A percentile compares a stretch with the other conserved stretches of the same genome.
These are phyloP conservation scores for Auxenochlorella pyrenoidosa DNA, from an alignment of 139 green algal genomes.

Conservation along the genomic window DNA sequence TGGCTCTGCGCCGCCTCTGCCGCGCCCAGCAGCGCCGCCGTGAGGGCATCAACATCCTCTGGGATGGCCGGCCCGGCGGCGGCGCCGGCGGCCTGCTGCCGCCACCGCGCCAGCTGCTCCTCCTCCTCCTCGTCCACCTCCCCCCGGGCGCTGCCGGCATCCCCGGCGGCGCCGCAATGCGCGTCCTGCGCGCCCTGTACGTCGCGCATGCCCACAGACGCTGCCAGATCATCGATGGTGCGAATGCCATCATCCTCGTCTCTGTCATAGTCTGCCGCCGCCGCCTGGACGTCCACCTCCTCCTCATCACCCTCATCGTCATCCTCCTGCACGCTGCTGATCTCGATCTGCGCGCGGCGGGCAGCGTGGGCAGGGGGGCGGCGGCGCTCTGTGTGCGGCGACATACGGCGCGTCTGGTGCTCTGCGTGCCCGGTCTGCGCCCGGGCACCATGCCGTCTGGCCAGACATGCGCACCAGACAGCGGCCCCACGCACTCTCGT, in stretches of 20 bases:
- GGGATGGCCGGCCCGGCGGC: background rate
- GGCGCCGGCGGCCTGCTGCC: background rate
- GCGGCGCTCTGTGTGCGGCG: background rate
- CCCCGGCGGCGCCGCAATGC: too few species aligned
- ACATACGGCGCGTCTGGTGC: background rate
- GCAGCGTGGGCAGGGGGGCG: background rate
- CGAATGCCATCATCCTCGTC: conserved; percentile 32
- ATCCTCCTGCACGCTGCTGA: background rate
- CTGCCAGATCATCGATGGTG: conserved; percentile 46
- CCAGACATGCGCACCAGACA: too few species aligned
- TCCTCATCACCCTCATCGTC: background rate
- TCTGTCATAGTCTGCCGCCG: background rate
- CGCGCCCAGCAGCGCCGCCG: background rate
- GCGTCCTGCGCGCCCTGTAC: background rate
- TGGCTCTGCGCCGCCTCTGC: background rate
- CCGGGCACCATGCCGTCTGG: too few species aligned
- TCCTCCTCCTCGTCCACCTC: background rate
- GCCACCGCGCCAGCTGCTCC: conserved; percentile 6
- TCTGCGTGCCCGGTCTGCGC: too few species aligned
- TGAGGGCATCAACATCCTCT: background rate
- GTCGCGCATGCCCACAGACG: background rate
- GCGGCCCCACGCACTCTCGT: too few species aligned
- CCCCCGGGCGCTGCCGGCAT: background rate
- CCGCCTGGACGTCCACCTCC: background rate
- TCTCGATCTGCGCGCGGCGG: background rate